phyloP scores from a whole-genome alignment of 192 early-diverging fungal species.

The Diversispora eburnea region DNA sequence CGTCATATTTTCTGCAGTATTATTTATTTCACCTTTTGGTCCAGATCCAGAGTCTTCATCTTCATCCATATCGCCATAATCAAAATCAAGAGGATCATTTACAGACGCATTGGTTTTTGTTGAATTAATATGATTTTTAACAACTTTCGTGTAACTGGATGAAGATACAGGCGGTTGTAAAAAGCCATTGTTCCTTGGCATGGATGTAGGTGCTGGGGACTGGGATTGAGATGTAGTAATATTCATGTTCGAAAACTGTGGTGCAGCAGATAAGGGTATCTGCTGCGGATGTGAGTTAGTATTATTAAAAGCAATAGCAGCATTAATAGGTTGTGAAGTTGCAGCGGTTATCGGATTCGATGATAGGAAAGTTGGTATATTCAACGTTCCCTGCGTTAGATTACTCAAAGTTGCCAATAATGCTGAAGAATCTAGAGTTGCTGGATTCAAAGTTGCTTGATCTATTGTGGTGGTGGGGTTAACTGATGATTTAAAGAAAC shows the following conservation, averaged over 20 bases:
- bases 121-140: not conserved
- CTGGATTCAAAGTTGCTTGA: not conserved
- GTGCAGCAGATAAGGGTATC: not conserved
- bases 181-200: not conserved
- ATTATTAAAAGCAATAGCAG: constrained; percentile 15
- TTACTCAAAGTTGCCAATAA: constrained; percentile 26
- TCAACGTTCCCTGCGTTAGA: constrained; percentile 26
- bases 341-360: constrained; percentile 8
- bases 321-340: constrained; percentile 19
- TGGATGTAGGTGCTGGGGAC: not conserved
- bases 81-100: constrained; percentile 19
- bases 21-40: constrained; percentile 3
- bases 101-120: not conserved
- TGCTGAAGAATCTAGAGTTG: constrained; percentile 17
- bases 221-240: not conserved
- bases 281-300: not conserved
- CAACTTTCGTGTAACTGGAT: not conserved
- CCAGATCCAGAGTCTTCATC: not conserved
- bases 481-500: not conserved
- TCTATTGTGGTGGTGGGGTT: no score
- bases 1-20: constrained; percentile 24
- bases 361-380: constrained; percentile 25
- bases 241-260: not conserved
- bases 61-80: constrained; percentile 23
- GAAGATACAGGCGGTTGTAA: not conserved